A percentile compares a stretch with the other conserved stretches of the same genome.
Evolutionary conservation across 768 basidiomycete species (phyloP).

Genomic region (Phanerochaete sordida): DNA sequence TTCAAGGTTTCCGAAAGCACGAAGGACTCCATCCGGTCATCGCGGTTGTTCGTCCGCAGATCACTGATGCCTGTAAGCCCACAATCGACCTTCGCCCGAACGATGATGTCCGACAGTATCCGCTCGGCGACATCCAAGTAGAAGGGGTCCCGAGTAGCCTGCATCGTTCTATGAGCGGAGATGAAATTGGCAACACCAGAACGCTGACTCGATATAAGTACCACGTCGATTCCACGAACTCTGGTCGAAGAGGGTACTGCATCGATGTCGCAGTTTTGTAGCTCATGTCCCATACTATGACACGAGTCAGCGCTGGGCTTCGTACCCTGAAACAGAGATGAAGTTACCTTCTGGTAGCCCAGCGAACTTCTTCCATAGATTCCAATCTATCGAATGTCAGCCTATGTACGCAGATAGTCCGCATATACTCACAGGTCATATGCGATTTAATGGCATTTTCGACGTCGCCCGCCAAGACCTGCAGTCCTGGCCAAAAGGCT

Average conservation of each 20-base stretch:
- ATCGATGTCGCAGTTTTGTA: slow-evolving; percentile 66
- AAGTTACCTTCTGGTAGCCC: slow-evolving; percentile 70
- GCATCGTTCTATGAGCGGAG: slow-evolving; percentile 11
- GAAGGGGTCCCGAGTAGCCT: slow-evolving; percentile 91
- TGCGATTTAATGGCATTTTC: slow-evolving; percentile 93
- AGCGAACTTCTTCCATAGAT: slow-evolving; percentile 83
- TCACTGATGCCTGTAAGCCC: slow-evolving; percentile 83
- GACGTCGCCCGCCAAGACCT: slow-evolving; percentile 82
- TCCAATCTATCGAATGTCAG: slow-evolving; percentile 64
- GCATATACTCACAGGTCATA: slow-evolving; percentile 59
- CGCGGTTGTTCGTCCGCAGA: slow-evolving; percentile 69
- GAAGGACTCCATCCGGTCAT: slow-evolving; percentile 98
- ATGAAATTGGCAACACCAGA: not conserved
- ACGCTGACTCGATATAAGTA: slow-evolving; percentile 86
- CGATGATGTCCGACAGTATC: slow-evolving; percentile 69
- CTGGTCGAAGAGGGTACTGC: slow-evolving; percentile 82
- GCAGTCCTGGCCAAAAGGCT: slow-evolving; percentile 97
- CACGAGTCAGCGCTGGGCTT: not conserved
- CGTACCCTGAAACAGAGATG: not conserved
- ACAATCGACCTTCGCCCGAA: slow-evolving; percentile 78
- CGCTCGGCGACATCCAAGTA: slow-evolving; percentile 91
- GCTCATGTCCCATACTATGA: slow-evolving; percentile 74
- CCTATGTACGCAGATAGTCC: slow-evolving; percentile 1
- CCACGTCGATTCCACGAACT: slow-evolving; percentile 96
- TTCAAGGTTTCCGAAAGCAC: slow-evolving; percentile 91